Evolutionary conservation across 306 rosid species (phyloP).

Genomic region (Neltuma alba): DNA sequence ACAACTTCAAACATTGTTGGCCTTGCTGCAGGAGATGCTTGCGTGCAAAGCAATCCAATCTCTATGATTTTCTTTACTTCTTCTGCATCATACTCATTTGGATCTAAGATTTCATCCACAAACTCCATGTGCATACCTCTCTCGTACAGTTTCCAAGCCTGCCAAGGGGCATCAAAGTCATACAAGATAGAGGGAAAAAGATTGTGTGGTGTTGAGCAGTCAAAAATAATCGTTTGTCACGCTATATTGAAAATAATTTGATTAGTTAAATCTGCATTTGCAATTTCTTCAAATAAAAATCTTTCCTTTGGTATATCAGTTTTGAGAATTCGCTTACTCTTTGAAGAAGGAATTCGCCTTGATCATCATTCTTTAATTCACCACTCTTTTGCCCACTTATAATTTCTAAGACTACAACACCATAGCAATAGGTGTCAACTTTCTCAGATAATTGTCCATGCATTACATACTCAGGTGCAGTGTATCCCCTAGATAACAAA

Average conservation of each 20-base stretch:
- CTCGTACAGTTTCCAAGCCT: too few species aligned
- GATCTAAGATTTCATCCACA: too few species aligned
- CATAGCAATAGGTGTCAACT: neutral
- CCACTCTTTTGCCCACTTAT: neutral
- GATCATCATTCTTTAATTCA: neutral
- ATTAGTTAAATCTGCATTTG: neutral
- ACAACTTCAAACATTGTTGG: too few species aligned
- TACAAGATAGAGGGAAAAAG: too few species aligned
- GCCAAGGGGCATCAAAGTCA: too few species aligned
- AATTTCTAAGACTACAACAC: neutral
- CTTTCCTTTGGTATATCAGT: neutral
- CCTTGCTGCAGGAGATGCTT: too few species aligned
- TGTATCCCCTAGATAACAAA: neutral
- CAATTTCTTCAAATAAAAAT: neutral
- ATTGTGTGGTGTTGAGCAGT: neutral
- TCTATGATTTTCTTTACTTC: too few species aligned
- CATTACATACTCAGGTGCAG: neutral
- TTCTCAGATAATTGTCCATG: conserved; percentile 8
- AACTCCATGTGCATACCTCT: too few species aligned
- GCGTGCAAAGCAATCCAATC: too few species aligned
- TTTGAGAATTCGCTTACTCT: neutral
- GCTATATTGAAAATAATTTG: neutral
- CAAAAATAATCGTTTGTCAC: neutral
- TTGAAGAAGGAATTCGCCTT: conserved; percentile 1
- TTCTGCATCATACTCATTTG: too few species aligned